Evolutionary conservation across 129 eudicot species (phyloP), one percentile per base, ranked within the genome.

Genomic region (Artemisia argyi): DNA sequence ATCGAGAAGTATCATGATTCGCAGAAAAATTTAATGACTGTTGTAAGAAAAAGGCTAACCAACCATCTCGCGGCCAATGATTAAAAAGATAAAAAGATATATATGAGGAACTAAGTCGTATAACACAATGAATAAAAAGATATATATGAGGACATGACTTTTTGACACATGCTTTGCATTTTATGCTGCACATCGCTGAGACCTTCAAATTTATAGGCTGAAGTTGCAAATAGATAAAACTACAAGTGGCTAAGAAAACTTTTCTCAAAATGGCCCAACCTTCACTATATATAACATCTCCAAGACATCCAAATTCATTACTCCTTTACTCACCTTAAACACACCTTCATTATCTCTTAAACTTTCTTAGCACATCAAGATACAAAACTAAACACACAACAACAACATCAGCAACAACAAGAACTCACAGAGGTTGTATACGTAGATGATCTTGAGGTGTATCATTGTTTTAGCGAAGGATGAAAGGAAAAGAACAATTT

Each of bases 401-500:
- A 46, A 3, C 19, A 24, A 1, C 9, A 39, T 1, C 46, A 39
- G 10, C 46, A 39, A 39, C 46, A 39, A 39, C 10, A 39, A 39
- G 46, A 39, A 39, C 46, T 6, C 9, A 51, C 5, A 51, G 56
- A 13, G 63, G 55, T 69, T 69, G 47, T 5, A 44, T 71, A 49
- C 14, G 14, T 54, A 54, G 18, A 16, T 68, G 10, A 68, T 10
- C 16, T 60, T n/a, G 35, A 62, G 19, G 69, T 61, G 52, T 15
- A 28, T 32, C 52, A 62, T 35, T 22, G 47, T 44, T 39, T 56
- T 46, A 17, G 10, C 39, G 11, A 48, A 46, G 26, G 59, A 66
- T 79, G 79, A 73, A 67, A 68, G 71, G 63, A 35, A 61, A 74
- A 79, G 83, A 74, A 11, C 79, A 79, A 39, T 63, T 28, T 52